Evolutionary conservation across 495 filamentous ascomycete species (phyloP).

Genomic region (Hypoxylon perforatum): DNA sequence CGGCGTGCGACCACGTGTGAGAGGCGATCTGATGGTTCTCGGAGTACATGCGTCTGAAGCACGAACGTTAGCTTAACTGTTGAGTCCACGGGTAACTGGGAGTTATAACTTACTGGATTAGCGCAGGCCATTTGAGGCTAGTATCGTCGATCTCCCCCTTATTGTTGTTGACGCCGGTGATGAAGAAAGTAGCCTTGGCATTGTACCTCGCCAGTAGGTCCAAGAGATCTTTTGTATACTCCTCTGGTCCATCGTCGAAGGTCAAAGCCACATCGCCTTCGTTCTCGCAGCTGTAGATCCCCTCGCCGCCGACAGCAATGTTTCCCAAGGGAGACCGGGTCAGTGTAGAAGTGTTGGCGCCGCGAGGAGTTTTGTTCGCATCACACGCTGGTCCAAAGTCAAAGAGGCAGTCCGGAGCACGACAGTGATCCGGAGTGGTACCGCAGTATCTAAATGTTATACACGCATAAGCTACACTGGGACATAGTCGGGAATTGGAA

Average conservation of each 20-base stretch:
- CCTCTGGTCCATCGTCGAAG: conserved; percentile 74
- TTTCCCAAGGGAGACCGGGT: conserved; percentile 60
- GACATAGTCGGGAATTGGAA: background rate
- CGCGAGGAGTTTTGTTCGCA: conserved; percentile 63
- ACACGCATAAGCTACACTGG: background rate
- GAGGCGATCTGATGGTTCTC: conserved; percentile 78
- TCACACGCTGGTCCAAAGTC: conserved; percentile 69
- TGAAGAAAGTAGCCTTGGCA: conserved; percentile 76
- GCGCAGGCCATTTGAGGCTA: conserved; percentile 39
- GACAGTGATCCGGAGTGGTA: conserved; percentile 63
- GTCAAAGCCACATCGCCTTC: conserved; percentile 72
- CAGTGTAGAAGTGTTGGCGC: conserved; percentile 62
- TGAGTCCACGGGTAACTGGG: background rate
- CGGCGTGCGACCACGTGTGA: conserved; percentile 78
- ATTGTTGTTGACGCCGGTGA: conserved; percentile 73
- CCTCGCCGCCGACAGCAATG: conserved; percentile 61
- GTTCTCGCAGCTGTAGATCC: conserved; percentile 67
- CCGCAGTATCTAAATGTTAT: conserved; percentile 62
- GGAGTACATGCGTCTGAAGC: conserved; percentile 66
- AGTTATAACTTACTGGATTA: conserved; percentile 41
- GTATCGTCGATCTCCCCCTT: conserved; percentile 65
- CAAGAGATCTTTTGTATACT: conserved; percentile 72
- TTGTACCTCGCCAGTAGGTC: conserved; percentile 71
- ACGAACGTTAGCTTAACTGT: background rate
- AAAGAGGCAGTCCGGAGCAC: conserved; percentile 68